Percentiles rank a stretch among this genome's conserved stretches.
phyloP scores from a whole-genome alignment of 2,329 filamentous ascomycete genomes.

The Purpureocillium lavendulum region DNA sequence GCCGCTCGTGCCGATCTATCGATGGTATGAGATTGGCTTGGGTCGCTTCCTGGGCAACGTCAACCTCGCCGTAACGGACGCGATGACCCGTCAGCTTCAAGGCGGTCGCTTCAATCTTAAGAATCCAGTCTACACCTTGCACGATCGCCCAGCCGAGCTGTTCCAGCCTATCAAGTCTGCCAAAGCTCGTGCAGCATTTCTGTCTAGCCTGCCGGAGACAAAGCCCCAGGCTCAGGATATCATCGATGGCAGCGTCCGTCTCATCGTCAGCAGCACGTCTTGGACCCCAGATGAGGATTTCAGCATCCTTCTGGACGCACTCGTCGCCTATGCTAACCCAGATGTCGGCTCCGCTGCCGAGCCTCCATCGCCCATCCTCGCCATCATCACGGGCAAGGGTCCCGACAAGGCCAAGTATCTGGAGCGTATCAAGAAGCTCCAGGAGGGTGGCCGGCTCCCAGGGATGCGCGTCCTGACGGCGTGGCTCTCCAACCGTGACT shows the following conservation, averaged over 20 bases:
- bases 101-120: constrained; percentile 54
- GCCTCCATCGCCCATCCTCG: constrained; percentile 58
- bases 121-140: constrained; percentile 61
- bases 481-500: constrained; percentile 78
- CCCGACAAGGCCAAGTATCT: constrained; percentile 75
- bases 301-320: constrained; percentile 71
- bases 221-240: constrained; percentile 50
- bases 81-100: constrained; percentile 70
- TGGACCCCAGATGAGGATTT: constrained; percentile 99
- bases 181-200: constrained; percentile 46
- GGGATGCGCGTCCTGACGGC: constrained; percentile 69
- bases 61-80: constrained; percentile 82
- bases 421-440: constrained; percentile 52
- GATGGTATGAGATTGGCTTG: constrained; percentile 67
- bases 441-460: constrained; percentile 52
- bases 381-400: constrained; percentile 91
- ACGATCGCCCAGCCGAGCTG: constrained; percentile 77
- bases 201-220: constrained; percentile 59
- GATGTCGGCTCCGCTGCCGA: constrained; percentile 29
- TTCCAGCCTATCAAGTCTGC: constrained; percentile 60
- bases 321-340: constrained; percentile 61
- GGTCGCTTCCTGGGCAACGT: constrained; percentile 58
- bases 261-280: constrained; percentile 88
- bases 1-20: constrained; percentile 69
- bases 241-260: constrained; percentile 46